These are phyloP conservation scores for Vaccinium vitisidaea DNA, from an alignment of 148 eudicot genomes.

Conservation along the genomic window DNA sequence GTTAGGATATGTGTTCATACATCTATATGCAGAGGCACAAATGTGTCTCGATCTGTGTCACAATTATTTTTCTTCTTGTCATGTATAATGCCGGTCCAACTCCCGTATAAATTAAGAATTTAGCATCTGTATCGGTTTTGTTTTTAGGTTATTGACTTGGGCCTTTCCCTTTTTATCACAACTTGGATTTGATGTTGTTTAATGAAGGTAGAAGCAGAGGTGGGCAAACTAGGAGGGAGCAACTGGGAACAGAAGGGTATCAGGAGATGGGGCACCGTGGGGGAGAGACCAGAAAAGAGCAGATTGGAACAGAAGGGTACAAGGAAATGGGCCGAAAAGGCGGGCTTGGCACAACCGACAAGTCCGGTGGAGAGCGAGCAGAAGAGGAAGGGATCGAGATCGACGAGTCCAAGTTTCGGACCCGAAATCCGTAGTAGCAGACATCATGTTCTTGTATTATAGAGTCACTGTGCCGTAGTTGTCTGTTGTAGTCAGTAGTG, in stretches of 20 bases:
- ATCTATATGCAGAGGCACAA: no score
- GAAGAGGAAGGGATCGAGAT: conserved; percentile 23
- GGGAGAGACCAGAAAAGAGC: conserved; percentile 40
- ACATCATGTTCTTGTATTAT: background rate
- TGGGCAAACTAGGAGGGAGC: conserved; percentile 23
- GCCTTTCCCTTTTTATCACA: background rate
- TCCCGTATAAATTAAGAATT: background rate
- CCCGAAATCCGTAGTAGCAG: background rate
- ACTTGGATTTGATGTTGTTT: background rate
- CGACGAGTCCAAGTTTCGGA: conserved; percentile 24
- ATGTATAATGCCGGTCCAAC: background rate
- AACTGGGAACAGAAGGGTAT: background rate
- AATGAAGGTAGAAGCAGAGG: conserved; percentile 41
- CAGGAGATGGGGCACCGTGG: conserved; percentile 5
- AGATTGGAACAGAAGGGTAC: conserved; percentile 15
- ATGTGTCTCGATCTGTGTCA: no score
- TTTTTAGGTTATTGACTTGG: background rate
- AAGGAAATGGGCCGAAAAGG: conserved; percentile 42
- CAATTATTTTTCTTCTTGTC: no score
- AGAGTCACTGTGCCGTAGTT: background rate
- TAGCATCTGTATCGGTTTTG: background rate
- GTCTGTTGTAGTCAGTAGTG: background rate
- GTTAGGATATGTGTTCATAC: no score
- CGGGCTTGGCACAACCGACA: conserved; percentile 24
- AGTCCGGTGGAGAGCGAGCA: conserved; percentile 19